phyloP scores from a whole-genome alignment of 2,329 filamentous ascomycete species.

The Colletotrichum musae region DNA sequence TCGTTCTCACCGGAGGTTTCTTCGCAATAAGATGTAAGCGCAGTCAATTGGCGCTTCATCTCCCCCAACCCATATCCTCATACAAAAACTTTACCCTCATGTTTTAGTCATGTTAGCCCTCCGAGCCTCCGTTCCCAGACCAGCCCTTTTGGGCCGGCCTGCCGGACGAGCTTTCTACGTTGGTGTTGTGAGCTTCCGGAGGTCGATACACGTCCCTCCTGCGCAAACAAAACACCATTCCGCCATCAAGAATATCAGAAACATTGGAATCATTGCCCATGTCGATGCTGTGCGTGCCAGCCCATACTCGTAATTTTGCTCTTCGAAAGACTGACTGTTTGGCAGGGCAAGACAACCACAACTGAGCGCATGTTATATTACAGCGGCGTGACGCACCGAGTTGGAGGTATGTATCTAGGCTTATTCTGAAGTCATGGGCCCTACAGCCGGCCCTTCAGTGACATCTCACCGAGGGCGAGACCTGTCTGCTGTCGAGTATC shows the following conservation, averaged over 20 bases:
- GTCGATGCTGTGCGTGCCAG: conserved; percentile 82
- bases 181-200: conserved; percentile 25
- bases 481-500: neutral
- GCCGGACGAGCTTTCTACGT: conserved; percentile 18
- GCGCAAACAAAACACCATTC: conserved; percentile 49
- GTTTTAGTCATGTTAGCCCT: conserved; percentile 31
- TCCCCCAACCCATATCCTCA: neutral
- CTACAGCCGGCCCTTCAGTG: neutral
- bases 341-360: conserved; percentile 92
- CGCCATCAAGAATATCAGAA: conserved; percentile 78
- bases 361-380: conserved; percentile 99
- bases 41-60: neutral
- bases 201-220: conserved; percentile 31
- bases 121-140: conserved; percentile 25
- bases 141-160: conserved; percentile 21
- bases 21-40: conserved; percentile 23
- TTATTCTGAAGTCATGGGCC: too few relatives aligned
- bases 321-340: conserved; percentile 36
- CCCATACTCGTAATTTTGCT: neutral
- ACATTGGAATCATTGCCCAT: conserved; percentile 98
- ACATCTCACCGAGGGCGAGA: neutral
- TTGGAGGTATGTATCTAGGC: conserved; percentile 71
- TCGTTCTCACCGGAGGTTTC: neutral
- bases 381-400: conserved; percentile 87
- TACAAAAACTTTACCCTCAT: conserved; percentile 12